These are phyloP conservation scores for Rhodotorula sp. DNA, from an alignment of 1,284 basidiomycete genomes.

Conservation along the genomic window DNA sequence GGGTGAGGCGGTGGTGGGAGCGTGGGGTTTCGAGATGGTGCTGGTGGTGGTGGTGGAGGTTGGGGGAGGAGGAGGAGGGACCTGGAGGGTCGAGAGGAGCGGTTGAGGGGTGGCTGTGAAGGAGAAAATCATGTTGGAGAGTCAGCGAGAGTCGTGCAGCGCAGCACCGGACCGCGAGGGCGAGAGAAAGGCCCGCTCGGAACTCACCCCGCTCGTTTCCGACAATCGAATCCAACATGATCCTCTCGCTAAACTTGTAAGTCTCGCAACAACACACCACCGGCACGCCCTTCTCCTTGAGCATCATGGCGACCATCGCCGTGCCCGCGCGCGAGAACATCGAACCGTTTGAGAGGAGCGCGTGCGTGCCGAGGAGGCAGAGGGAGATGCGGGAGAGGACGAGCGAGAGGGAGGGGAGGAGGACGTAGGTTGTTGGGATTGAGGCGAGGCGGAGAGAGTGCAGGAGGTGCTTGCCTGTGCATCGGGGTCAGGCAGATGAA, in stretches of 20 bases:
- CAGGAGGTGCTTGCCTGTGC: conserved; percentile 73
- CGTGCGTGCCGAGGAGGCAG: conserved; percentile 88
- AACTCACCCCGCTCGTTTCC: conserved; percentile 88
- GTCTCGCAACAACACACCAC: conserved; percentile 98
- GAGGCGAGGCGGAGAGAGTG: conserved; percentile 66
- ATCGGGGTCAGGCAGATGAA: neutral
- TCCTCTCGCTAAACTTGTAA: conserved; percentile 93
- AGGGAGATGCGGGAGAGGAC: conserved; percentile 75
- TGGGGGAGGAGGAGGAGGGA: conserved; percentile 29
- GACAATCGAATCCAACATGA: conserved; percentile 90
- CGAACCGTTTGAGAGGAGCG: conserved; percentile 89
- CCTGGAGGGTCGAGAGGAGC: neutral
- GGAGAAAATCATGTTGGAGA: neutral
- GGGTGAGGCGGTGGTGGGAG: conserved; percentile 39
- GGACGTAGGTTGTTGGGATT: conserved; percentile 86
- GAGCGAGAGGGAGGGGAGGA: conserved; percentile 82
- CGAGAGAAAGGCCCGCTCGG: neutral
- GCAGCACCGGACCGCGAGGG: neutral
- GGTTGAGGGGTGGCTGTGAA: neutral
- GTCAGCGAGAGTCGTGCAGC: neutral
- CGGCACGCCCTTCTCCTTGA: conserved; percentile 81
- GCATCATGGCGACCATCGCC: conserved; percentile 94
- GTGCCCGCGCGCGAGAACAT: conserved; percentile 94
- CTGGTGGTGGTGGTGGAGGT: conserved; percentile 20
- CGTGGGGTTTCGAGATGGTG: conserved; percentile 39